Conservation (phyloP, 208 protist species). For the Trypanosoma theileri region DNA sequence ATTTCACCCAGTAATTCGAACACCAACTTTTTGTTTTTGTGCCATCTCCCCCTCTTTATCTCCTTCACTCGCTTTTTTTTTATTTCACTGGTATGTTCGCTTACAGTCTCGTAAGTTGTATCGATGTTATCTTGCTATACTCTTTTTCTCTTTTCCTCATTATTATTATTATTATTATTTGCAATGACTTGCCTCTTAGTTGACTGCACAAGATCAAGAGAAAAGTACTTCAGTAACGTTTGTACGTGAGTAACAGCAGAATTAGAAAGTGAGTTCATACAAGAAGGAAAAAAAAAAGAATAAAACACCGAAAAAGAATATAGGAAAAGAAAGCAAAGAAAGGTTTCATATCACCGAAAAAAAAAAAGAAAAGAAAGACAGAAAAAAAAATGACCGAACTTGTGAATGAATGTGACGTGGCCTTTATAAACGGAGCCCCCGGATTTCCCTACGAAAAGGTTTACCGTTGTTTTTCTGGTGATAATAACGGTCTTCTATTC, state of each 20-base stretch:
- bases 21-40: neutral
- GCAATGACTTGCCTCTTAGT: no score
- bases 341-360: neutral
- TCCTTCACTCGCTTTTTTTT: slow-evolving; percentile 6
- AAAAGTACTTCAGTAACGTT: no score
- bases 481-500: slow-evolving; percentile 79
- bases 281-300: neutral
- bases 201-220: no score
- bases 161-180: no score
- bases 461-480: slow-evolving; percentile 81
- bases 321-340: neutral
- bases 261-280: neutral
- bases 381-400: slow-evolving; percentile 38
- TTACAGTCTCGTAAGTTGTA: neutral
- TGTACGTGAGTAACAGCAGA: no score
- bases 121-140: neutral
- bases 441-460: slow-evolving; percentile 36
- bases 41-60: neutral
- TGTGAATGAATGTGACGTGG: slow-evolving; percentile 16
- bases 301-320: slow-evolving; percentile 15
- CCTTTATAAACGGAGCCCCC: slow-evolving; percentile 21
- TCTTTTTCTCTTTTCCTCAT: neutral
- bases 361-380: slow-evolving; percentile 9
- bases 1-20: slow-evolving; percentile 9
- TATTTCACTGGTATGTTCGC: neutral